A percentile compares a stretch with the other conserved stretches of the same genome.
Evolutionary conservation across 2,329 filamentous ascomycete genomes (phyloP).

Genomic region (Exophiala aquamarina): DNA sequence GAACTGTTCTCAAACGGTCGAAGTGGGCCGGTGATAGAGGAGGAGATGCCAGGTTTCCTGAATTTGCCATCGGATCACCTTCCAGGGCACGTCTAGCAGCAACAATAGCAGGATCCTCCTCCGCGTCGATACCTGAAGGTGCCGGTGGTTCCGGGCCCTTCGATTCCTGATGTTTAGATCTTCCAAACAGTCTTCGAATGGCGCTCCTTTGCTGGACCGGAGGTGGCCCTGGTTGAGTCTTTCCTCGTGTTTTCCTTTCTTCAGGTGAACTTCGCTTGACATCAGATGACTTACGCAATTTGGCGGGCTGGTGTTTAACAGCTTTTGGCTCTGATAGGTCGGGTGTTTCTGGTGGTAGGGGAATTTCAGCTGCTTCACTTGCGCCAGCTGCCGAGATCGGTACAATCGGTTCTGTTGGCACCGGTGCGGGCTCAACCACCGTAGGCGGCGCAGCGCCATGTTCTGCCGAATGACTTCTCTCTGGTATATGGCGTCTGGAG

Average conservation of each 20-base stretch:
- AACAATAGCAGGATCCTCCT: slow-evolving; percentile 22
- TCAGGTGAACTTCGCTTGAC: slow-evolving; percentile 15
- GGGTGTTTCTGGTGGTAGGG: slow-evolving; percentile 30
- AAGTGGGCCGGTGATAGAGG: slow-evolving; percentile 27
- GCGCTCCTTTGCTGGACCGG: slow-evolving; percentile 23
- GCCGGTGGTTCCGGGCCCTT: slow-evolving; percentile 11
- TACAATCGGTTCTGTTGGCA: slow-evolving; percentile 30
- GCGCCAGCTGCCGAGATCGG: slow-evolving; percentile 30
- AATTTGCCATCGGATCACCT: slow-evolving; percentile 16
- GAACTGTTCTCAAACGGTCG: slow-evolving; percentile 12
- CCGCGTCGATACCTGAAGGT: not conserved
- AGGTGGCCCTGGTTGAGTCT: slow-evolving; percentile 20
- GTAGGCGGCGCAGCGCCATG: not conserved
- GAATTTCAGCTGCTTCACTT: slow-evolving; percentile 36
- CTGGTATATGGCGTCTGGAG: slow-evolving; percentile 6
- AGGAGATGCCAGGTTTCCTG: slow-evolving; percentile 13
- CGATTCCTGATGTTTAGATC: slow-evolving; percentile 18
- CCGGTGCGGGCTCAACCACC: slow-evolving; percentile 13
- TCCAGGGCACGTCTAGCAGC: slow-evolving; percentile 29
- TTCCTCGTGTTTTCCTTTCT: slow-evolving; percentile 15
- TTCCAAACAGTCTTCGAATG: slow-evolving; percentile 26
- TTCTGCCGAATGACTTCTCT: slow-evolving; percentile 20
- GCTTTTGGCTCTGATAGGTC: slow-evolving; percentile 6
- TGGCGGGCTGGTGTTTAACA: slow-evolving; percentile 16
- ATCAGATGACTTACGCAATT: slow-evolving; percentile 23